These are phyloP conservation scores for Singerocomus rubriflavus DNA, from an alignment of 1,284 basidiomycete genomes.

Conservation along the genomic window DNA sequence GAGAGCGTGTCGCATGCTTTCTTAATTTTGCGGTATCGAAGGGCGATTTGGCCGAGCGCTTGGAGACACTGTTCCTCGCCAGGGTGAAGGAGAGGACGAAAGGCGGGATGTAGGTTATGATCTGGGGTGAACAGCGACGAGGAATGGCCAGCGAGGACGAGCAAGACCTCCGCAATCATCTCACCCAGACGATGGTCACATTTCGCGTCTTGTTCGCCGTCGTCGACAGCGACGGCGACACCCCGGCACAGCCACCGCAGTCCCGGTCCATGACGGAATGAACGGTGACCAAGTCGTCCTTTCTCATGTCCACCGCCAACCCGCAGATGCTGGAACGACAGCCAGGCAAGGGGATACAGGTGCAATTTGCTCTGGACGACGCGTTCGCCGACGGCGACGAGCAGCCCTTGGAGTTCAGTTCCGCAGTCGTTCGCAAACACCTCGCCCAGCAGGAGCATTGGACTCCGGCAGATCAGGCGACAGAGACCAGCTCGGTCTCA, in stretches of 20 bases:
- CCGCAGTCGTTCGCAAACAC: conserved; percentile 56
- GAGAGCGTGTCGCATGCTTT: conserved; percentile 49
- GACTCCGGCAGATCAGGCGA: conserved; percentile 19
- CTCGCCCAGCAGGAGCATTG: conserved; percentile 46
- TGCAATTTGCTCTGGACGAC: conserved; percentile 56
- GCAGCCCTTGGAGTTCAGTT: conserved; percentile 48
- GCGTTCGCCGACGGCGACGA: conserved; percentile 61
- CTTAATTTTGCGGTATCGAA: conserved; percentile 70
- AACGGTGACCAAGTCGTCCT: background rate
- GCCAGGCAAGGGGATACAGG: conserved; percentile 27
- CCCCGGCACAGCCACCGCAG: conserved; percentile 16
- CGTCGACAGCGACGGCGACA: background rate
- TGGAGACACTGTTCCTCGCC: conserved; percentile 82
- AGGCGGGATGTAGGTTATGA: conserved; percentile 58
- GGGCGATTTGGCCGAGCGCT: conserved; percentile 68
- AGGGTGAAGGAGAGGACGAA: conserved; percentile 75
- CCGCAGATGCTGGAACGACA: conserved; percentile 20
- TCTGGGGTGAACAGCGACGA: conserved; percentile 74
- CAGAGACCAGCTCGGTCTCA: conserved; percentile 43
- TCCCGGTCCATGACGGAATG: background rate
- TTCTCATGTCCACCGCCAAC: conserved; percentile 14
- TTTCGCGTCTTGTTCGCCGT: background rate
- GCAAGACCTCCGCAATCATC: conserved; percentile 84
- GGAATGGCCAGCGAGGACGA: conserved; percentile 79
- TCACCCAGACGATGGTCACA: background rate